Evolutionary conservation across 306 rosid genomes (phyloP).

Genomic region (Prunus kanzakura): DNA sequence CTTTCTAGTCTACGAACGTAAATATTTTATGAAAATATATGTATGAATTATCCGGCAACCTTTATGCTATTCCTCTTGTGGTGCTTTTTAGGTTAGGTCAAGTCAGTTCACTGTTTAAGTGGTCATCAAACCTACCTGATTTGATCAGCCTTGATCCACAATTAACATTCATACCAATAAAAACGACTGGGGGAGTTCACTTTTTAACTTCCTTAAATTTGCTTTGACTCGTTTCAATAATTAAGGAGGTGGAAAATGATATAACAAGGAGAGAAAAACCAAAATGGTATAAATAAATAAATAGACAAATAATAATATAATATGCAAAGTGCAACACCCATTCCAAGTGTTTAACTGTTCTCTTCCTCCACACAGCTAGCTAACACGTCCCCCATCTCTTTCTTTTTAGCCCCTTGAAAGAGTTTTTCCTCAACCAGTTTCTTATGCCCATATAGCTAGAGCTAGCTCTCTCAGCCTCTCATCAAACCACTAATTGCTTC

Average conservation of each 20-base stretch:
- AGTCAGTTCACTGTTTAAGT: background rate
- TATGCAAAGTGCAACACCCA: background rate
- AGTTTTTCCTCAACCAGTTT: background rate
- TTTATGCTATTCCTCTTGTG: background rate
- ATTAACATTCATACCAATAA: background rate
- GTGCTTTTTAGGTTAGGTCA: background rate
- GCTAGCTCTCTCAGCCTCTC: background rate
- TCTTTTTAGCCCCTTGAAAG: slow-evolving; percentile 14
- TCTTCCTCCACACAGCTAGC: slow-evolving; percentile 8
- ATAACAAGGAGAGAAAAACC: background rate
- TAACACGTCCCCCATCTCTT: slow-evolving; percentile 26
- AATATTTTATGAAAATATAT: background rate
- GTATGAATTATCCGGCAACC: background rate
- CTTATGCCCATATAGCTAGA: background rate
- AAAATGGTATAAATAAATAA: background rate
- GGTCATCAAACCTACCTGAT: background rate
- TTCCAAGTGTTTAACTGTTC: slow-evolving; percentile 11
- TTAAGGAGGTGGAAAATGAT: background rate
- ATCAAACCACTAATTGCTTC: background rate
- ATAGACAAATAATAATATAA: background rate
- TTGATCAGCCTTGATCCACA: background rate
- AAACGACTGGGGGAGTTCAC: background rate
- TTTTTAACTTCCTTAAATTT: background rate
- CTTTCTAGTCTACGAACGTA: background rate
- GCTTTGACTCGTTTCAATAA: background rate